Base-by-base conservation (phyloP, 352 stramenopile genomes). In the Globisporangium viniferum region DNA sequence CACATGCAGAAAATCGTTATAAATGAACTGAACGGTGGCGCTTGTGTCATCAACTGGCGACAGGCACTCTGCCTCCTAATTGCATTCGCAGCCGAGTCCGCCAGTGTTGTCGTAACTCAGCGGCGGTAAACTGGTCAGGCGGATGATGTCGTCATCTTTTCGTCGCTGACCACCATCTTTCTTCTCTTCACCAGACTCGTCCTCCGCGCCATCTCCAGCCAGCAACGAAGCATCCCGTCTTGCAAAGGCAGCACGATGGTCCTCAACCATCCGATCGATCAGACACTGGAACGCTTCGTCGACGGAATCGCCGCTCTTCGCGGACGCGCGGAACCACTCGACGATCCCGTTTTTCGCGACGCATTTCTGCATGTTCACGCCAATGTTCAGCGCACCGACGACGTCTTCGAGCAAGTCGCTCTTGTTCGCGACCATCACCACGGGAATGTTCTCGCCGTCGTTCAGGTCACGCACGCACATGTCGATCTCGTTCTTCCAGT, bases 341-440 rank as follows among this genome's bases (percentile, higher is more conserved):
- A 91, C 59, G 53, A 93, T 93, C 18, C 81, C 77, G 66, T 88
- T 92, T 57, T 78, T 75, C 33, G 74, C 74, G 12, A 93, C 83
- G 54, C 87, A 94, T 64, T 95, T 94, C 62, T 94, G 86, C 86
- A 96, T 94, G 27, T 82, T 92, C 0, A 92, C 85, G 24, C 89
- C 89, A 8, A 90, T 79, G 55, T 91, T 76, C 3, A 95, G 69
- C 20, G 88, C 89, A 14, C 80, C 70, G 61, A 90, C 72, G 0
- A 87, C 79, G 59, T 97, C 83, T 0, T 72, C 66, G 18, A 97
- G 68, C 66, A 96, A 69, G 57, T 97, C 89, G 61, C 86, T 91
- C 73, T 97, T 96, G 73, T 97, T 97, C 7, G 87, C 88, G 8
- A 96, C 73, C 71, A 97, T 77, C 10, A 94, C 81, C 1, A 96